A percentile compares a stretch with the other conserved stretches of the same genome.
Evolutionary conservation across 108 stramenopile genomes (phyloP).

Genomic region (Licmophora abbreviata): DNA sequence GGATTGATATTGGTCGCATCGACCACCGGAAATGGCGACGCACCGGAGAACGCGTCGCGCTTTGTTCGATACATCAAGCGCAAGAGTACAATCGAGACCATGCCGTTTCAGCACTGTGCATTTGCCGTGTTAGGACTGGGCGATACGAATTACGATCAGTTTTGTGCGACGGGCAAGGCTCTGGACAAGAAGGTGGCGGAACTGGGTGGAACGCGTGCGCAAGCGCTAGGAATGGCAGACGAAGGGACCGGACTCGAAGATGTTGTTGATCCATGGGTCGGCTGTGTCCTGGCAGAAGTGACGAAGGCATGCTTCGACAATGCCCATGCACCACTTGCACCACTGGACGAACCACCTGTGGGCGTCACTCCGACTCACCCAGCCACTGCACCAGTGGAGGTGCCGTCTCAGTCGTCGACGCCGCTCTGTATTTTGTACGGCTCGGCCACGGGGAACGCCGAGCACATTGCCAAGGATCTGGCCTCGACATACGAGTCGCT

Average conservation of each 20-base stretch:
- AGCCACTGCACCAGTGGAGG: not conserved
- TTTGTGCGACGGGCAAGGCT: constrained; percentile 65
- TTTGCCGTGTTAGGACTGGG: constrained; percentile 80
- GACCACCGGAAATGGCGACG: constrained; percentile 91
- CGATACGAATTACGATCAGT: constrained; percentile 87
- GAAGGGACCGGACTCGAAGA: constrained; percentile 85
- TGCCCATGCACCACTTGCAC: not conserved
- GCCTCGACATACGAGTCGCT: constrained; percentile 38
- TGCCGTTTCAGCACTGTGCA: constrained; percentile 40
- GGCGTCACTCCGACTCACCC: not conserved
- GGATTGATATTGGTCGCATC: constrained; percentile 62
- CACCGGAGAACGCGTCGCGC: constrained; percentile 78
- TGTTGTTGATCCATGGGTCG: constrained; percentile 79
- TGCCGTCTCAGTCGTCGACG: constrained; percentile 7
- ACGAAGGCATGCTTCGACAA: constrained; percentile 27
- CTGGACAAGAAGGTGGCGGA: constrained; percentile 57
- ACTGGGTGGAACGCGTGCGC: constrained; percentile 54
- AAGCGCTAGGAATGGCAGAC: constrained; percentile 69
- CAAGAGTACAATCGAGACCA: constrained; percentile 21
- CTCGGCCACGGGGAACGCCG: constrained; percentile 72
- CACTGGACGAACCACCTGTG: not conserved
- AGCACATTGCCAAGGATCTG: constrained; percentile 73
- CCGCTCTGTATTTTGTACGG: constrained; percentile 69
- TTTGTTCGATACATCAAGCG: constrained; percentile 70
- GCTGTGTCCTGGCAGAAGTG: constrained; percentile 26